phyloP scores from a whole-genome alignment of 2,329 filamentous ascomycete genomes.

The Ascochyta viciae-villosae region DNA sequence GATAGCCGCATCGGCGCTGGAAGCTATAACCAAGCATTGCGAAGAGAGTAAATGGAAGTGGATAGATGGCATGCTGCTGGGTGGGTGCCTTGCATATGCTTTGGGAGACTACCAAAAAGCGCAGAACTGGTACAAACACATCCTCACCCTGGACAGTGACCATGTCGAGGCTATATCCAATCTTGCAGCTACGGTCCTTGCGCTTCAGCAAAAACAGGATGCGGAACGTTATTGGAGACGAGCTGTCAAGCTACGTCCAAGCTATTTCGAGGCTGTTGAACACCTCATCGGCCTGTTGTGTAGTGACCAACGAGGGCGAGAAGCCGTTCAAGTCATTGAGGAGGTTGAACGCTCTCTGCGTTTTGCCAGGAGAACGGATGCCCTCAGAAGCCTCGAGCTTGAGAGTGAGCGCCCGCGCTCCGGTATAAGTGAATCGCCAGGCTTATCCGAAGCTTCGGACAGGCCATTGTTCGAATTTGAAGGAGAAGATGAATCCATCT shows the following conservation, averaged over 20 bases:
- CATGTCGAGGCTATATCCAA: conserved; percentile 96
- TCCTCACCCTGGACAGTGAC: conserved; percentile 64
- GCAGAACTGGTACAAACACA: conserved; percentile 75
- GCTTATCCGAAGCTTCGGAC: conserved; percentile 63
- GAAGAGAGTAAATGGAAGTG: conserved; percentile 62
- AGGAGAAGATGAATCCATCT: conserved; percentile 47
- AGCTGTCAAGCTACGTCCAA: conserved; percentile 82
- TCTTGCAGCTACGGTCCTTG: conserved; percentile 85
- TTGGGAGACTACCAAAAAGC: conserved; percentile 83
- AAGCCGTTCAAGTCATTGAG: conserved; percentile 87
- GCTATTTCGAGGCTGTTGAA: conserved; percentile 93
- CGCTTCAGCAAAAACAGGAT: conserved; percentile 80
- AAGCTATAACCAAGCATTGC: conserved; percentile 46
- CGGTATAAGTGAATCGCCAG: conserved; percentile 62
- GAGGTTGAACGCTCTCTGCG: conserved; percentile 79
- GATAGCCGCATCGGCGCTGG: conserved; percentile 47
- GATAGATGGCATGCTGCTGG: conserved; percentile 91
- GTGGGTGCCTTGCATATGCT: conserved; percentile 90
- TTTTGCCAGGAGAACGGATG: conserved; percentile 54
- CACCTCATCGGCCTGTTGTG: conserved; percentile 90
- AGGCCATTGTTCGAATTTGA: conserved; percentile 63
- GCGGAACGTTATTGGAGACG: conserved; percentile 85
- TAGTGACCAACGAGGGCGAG: conserved; percentile 76
- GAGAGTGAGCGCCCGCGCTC: conserved; percentile 68
- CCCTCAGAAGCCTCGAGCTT: conserved; percentile 59